A percentile compares a stretch with the other conserved stretches of the same genome.
phyloP scores from a whole-genome alignment of 108 stramenopile genomes.

The Parietichytrium sp. region DNA sequence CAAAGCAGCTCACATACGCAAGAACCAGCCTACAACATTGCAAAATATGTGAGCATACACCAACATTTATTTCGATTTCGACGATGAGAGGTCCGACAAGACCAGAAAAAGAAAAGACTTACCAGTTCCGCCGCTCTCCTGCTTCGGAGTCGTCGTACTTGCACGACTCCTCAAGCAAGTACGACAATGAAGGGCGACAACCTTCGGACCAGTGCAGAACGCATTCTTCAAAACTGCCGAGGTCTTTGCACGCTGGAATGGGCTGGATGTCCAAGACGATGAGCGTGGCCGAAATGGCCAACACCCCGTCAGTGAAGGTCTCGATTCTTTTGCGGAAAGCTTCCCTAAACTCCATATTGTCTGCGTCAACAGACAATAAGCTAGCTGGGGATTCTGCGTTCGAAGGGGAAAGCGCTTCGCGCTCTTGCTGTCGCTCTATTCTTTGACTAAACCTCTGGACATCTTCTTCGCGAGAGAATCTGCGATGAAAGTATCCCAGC shows the following conservation, averaged over 20 bases:
- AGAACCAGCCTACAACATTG: not conserved
- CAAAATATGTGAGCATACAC: too few species aligned
- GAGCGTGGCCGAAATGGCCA: not conserved
- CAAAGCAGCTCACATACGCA: not conserved
- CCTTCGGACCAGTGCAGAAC: slow-evolving; percentile 23
- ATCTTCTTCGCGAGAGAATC: not conserved
- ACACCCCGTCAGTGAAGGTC: slow-evolving; percentile 31
- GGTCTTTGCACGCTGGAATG: slow-evolving; percentile 23
- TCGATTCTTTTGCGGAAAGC: not conserved
- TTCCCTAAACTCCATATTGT: not conserved
- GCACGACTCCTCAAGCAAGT: not conserved
- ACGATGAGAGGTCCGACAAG: too few species aligned
- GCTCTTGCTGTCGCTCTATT: too few species aligned
- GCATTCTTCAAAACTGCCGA: slow-evolving; percentile 8
- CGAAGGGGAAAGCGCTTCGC: too few species aligned
- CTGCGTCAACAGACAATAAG: too few species aligned
- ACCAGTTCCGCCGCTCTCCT: too few species aligned
- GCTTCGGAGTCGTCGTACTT: slow-evolving; percentile 20
- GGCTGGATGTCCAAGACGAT: not conserved
- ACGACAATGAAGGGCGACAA: slow-evolving; percentile 1
- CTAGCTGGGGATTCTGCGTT: too few species aligned
- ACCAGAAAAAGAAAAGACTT: too few species aligned
- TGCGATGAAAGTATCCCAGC: not conserved
- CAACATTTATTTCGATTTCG: too few species aligned
- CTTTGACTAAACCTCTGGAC: too few species aligned